These are phyloP conservation scores for Coemansia sp. DNA, from an alignment of 192 early-diverging fungal genomes.

Conservation along the genomic window DNA sequence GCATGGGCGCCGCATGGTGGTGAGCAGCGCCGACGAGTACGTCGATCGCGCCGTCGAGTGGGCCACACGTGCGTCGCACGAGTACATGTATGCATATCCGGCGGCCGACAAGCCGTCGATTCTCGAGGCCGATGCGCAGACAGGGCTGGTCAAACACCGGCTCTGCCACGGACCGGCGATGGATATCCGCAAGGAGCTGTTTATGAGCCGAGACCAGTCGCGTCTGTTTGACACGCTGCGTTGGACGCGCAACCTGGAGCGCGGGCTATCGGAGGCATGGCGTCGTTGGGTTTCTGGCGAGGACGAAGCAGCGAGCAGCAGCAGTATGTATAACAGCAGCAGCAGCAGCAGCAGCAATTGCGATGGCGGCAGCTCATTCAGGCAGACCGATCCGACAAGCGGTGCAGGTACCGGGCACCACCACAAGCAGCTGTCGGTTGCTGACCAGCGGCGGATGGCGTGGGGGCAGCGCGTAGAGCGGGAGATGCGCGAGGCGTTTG, in stretches of 20 bases:
- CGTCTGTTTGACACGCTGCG: slow-evolving; percentile 83
- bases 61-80: slow-evolving; percentile 46
- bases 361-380: not conserved
- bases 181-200: slow-evolving; percentile 65
- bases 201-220: slow-evolving; percentile 72
- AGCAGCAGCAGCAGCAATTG: not conserved
- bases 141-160: slow-evolving; percentile 26
- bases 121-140: slow-evolving; percentile 26
- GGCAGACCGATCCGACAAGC: not conserved
- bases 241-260: slow-evolving; percentile 83
- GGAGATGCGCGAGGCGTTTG: slow-evolving; percentile 11
- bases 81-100: slow-evolving; percentile 20
- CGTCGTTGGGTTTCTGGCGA: slow-evolving; percentile 59
- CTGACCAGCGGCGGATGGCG: slow-evolving; percentile 9
- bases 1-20: slow-evolving; percentile 65
- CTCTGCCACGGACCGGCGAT: slow-evolving; percentile 52
- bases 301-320: slow-evolving; percentile 3
- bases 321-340: not conserved
- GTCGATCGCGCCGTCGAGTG: slow-evolving; percentile 62
- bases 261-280: slow-evolving; percentile 68
- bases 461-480: slow-evolving; percentile 34
- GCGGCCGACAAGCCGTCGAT: slow-evolving; percentile 7
- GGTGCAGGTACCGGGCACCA: too few relatives aligned
- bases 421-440: not conserved
- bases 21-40: slow-evolving; percentile 59